Evolutionary conservation across 1,139 yeast species (phyloP).

Genomic region (Eremothecium sinecaudum): DNA sequence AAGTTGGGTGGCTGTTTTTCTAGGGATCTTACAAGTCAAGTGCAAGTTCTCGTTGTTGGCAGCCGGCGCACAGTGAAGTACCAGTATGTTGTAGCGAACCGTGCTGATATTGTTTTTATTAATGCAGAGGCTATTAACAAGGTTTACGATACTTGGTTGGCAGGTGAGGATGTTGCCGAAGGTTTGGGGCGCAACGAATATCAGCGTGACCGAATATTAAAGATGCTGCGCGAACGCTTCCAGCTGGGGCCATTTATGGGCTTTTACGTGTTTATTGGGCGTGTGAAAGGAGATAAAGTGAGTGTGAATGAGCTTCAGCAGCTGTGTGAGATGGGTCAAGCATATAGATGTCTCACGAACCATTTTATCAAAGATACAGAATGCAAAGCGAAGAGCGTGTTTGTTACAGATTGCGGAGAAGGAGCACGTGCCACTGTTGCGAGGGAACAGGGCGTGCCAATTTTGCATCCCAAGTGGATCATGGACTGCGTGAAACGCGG

Average conservation of each 20-base stretch:
- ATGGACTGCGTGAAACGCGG: slow-evolving; percentile 52
- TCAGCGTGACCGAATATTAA: slow-evolving; percentile 15
- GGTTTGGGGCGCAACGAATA: slow-evolving; percentile 1
- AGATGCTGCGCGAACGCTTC: slow-evolving; percentile 16
- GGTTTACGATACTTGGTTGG: slow-evolving; percentile 25
- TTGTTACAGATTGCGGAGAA: slow-evolving; percentile 21
- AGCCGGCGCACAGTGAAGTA: slow-evolving; percentile 22
- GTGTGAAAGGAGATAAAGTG: slow-evolving; percentile 13
- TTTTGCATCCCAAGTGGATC: slow-evolving; percentile 71
- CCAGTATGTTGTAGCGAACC: slow-evolving; percentile 22
- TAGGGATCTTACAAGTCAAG: slow-evolving; percentile 23
- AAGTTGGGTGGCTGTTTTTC: slow-evolving; percentile 28
- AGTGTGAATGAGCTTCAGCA: slow-evolving; percentile 15
- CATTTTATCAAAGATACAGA: slow-evolving; percentile 20
- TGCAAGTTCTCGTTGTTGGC: slow-evolving; percentile 25
- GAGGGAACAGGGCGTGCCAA: slow-evolving; percentile 33
- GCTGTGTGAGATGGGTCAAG: slow-evolving; percentile 17
- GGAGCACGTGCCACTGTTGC: slow-evolving; percentile 29
- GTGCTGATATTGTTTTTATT: slow-evolving; percentile 26
- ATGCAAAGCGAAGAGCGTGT: slow-evolving; percentile 12
- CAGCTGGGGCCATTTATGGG: slow-evolving; percentile 19
- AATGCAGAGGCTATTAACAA: slow-evolving; percentile 15
- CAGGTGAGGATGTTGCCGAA: slow-evolving; percentile 23
- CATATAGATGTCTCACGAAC: slow-evolving; percentile 18
- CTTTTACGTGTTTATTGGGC: slow-evolving; percentile 26